Evolutionary conservation across 73 alveolate species (phyloP).

Genomic region (Tetrahymena malaccensis): DNA sequence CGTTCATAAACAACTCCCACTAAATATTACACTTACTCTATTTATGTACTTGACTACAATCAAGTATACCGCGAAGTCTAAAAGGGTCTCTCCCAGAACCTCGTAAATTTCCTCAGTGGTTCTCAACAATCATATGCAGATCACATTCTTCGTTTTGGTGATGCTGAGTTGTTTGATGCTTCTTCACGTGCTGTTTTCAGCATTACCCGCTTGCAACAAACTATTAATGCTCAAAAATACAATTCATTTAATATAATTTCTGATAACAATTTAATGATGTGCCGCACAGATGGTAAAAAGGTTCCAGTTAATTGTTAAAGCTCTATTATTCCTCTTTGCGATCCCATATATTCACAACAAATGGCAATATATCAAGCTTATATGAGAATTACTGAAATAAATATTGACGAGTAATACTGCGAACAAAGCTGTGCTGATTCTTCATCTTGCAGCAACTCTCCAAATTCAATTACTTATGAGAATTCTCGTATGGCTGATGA

Average conservation of each 20-base stretch:
- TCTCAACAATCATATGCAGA: neutral
- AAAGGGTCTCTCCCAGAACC: constrained; percentile 1
- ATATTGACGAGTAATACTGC: neutral
- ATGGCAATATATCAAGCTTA: neutral
- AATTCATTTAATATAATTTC: neutral
- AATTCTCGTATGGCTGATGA: neutral
- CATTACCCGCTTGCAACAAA: neutral
- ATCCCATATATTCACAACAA: neutral
- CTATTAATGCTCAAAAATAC: neutral
- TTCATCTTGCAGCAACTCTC: neutral
- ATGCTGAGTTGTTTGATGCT: neutral
- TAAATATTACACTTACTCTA: neutral
- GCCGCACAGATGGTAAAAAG: neutral
- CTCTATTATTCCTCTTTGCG: neutral
- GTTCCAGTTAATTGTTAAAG: neutral
- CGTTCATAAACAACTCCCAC: neutral
- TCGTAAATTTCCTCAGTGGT: neutral
- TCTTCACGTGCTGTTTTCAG: neutral
- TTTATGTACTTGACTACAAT: neutral
- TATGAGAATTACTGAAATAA: neutral
- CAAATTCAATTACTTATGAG: neutral
- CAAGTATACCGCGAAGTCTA: neutral
- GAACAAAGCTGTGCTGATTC: neutral
- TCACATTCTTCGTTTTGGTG: neutral
- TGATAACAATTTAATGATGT: neutral